Conservation (phyloP, 2,329 filamentous ascomycete species). For the Reticulascus tulasneorum region DNA sequence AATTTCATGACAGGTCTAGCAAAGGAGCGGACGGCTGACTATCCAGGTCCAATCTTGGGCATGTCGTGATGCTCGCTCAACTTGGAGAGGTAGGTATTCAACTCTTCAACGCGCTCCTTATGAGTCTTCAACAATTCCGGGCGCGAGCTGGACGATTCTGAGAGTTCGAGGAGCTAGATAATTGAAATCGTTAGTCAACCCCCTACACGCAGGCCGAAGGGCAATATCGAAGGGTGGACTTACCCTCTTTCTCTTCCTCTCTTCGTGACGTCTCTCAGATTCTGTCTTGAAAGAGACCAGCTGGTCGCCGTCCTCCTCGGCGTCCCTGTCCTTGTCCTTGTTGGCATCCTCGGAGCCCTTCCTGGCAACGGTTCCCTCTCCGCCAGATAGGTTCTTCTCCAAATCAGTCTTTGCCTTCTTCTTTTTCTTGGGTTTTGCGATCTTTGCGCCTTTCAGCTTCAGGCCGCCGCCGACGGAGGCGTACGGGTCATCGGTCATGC, state of each 20-base stretch:
- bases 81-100: constrained; percentile 89
- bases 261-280: constrained; percentile 75
- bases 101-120: constrained; percentile 91
- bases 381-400: constrained; percentile 40
- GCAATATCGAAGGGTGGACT: constrained; percentile 25
- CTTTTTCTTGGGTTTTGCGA: constrained; percentile 63
- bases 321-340: constrained; percentile 21
- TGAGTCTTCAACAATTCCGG: constrained; percentile 91
- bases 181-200: neutral
- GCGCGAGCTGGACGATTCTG: constrained; percentile 53
- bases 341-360: constrained; percentile 20
- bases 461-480: constrained; percentile 66
- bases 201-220: neutral
- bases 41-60: constrained; percentile 64
- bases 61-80: constrained; percentile 98
- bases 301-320: constrained; percentile 26
- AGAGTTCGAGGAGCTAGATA: constrained; percentile 69
- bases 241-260: constrained; percentile 76
- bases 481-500: constrained; percentile 76
- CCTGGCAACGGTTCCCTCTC: constrained; percentile 27
- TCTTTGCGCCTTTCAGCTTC: constrained; percentile 76
- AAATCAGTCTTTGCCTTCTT: constrained; percentile 47
- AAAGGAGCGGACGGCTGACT: too few relatives aligned
- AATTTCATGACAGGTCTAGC: too few relatives aligned
- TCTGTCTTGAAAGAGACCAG: constrained; percentile 67